Base-by-base conservation (phyloP, 2,329 filamentous ascomycete genomes). In the Stachybotrys chlorohalonatus region DNA sequence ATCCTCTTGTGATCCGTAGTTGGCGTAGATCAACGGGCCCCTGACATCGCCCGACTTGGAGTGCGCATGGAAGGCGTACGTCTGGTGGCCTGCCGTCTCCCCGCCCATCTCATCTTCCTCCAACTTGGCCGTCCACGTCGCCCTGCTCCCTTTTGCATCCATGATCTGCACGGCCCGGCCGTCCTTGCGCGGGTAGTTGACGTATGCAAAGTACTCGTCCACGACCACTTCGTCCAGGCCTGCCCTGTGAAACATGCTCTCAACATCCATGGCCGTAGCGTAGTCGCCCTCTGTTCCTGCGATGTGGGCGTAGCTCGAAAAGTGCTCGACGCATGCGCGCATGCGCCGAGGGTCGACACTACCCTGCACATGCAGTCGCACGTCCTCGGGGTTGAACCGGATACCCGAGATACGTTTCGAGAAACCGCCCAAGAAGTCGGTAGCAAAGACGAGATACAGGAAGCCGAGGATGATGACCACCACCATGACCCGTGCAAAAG, bases 281-380 rank as follows among this genome's bases (percentile, higher is more conserved):
- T 87, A 91, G 72, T 95, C 93, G 51, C 94, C 94, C 73, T 96
- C 87, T 3, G 91, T 95, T n/a, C 94, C 94, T 2, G 90, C 94
- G 58, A 97, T 79, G 70, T 97, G 94, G 58, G 94, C 89, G 67
- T 89, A 96, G 54, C 81, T 82, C 5, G 90, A 93, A 58, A 93
- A 84, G 65, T 92, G 87, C 63, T 82, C 76, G 56, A 96, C 73
- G 55, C 89, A 88, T 47, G 89, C 85, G 59, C 84, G 81, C 67
- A 94, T 87, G 52, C 80, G 78, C 56, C 78, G 77, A 54, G 82
- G 76, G 64, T 95, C 86, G 60, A 95, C 82, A 62, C 83, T 84
- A 51, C 79, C 77, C 68, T 94, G 84, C 31, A 95, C 80, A 70
- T 87, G 89, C 55, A 82, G 76, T 54, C 90, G 84, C 55, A 97